Evolutionary conservation across 2,329 filamentous ascomycete species (phyloP), one percentile per base, ranked within the genome.

Genomic region (Falciphora oryzae): DNA sequence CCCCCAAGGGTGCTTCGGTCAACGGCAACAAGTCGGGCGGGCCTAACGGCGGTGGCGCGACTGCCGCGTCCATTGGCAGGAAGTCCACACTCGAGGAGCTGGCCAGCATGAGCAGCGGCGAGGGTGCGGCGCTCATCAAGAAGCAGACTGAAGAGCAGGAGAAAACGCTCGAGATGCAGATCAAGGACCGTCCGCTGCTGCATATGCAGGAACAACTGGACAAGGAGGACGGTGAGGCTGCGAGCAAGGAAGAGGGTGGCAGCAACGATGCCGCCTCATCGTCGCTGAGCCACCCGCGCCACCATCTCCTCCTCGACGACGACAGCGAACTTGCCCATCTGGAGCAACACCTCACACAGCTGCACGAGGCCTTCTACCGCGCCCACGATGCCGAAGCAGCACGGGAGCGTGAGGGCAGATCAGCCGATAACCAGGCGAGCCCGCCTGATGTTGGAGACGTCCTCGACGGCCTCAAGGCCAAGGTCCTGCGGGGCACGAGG

Each of bases 161-260:
- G 71, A 91, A 94, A 73, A 85, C 89, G 0, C 85, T 99, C 61
- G 90, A 93, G 72, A 92, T 93, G 66, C 95, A 99, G 76, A 83
- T 98, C 25, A 91, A 89, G 66, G 93, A 97, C 67, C 86, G 94
- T 18, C 95, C 95, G 0, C 78, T 99, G 32, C 79, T 96, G n/a
- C 92, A 95, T 73, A 90, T 96, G 78, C 95, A 99, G 75, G 91
- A 97, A 71, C 84, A 93, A 73, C 83, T 97, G 28, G 95, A 99
- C 71, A 91, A 92, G 70, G 91, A 93, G 71, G 91, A 93, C 69
- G 88, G 92, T 57, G 82, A 84, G 53, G 84, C 80, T 3, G 50
- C 53, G 56, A 56, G 38, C 53, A 63, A 35, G 27, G 56, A 35
- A 32, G 50, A 63, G 25, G 64, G 85, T 83, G 66, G 80, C 76